Evolutionary conservation across 192 early-diverging fungal species (phyloP).

Genomic region (Gamsiella multidivaricata): DNA sequence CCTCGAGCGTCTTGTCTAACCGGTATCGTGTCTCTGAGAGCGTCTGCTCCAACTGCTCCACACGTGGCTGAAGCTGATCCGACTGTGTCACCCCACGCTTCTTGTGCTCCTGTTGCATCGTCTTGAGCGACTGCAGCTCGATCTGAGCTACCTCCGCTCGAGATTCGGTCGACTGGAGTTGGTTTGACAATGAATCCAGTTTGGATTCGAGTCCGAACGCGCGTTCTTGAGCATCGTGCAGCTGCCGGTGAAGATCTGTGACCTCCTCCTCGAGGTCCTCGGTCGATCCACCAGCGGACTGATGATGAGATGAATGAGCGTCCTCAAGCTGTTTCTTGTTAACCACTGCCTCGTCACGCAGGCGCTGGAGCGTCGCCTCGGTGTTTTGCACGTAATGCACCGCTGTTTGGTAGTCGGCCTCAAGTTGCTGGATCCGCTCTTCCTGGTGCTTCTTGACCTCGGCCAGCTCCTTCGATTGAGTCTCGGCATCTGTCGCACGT

Average conservation of each 20-base stretch:
- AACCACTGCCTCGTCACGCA: constrained; percentile 41
- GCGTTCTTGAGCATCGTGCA: constrained; percentile 30
- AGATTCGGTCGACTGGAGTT: constrained; percentile 3
- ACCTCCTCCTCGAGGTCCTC: constrained; percentile 37
- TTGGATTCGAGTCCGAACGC: constrained; percentile 9
- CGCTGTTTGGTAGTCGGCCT: constrained; percentile 57
- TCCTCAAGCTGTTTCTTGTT: constrained; percentile 13
- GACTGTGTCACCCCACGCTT: background rate
- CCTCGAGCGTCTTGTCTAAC: constrained; percentile 22
- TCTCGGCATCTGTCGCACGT: constrained; percentile 29
- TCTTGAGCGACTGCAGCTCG: constrained; percentile 4
- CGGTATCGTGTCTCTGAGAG: constrained; percentile 14
- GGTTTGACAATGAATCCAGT: constrained; percentile 5
- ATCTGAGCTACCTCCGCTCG: background rate
- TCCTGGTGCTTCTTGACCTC: constrained; percentile 10
- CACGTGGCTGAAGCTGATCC: background rate
- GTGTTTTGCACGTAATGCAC: constrained; percentile 44
- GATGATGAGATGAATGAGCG: background rate
- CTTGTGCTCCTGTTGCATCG: constrained; percentile 9
- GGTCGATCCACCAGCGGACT: background rate
- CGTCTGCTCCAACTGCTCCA: constrained; percentile 20
- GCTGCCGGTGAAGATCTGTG: constrained; percentile 29
- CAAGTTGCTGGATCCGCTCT: constrained; percentile 50
- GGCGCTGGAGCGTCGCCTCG: constrained; percentile 40
- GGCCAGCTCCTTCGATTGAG: constrained; percentile 16